Base-by-base conservation (phyloP, 23 red algal species). In the Gracilaria gracilis region DNA sequence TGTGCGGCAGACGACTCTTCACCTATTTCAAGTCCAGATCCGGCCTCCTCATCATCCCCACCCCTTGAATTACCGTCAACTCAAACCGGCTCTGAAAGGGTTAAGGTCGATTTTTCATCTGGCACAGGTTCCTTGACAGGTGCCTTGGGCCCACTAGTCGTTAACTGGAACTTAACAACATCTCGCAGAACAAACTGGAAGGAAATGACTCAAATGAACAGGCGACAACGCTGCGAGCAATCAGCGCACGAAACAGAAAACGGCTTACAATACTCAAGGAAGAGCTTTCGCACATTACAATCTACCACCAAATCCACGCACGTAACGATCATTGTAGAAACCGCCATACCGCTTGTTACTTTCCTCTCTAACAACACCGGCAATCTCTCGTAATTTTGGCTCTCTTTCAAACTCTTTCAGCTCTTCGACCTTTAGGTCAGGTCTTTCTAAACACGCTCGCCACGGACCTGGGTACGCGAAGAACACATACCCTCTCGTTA, bases 241-340 rank as follows among this genome's bases (percentile, higher is more conserved):
- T 92, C 58, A 77, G 29, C n/a, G 42, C 58, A 32, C 76, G 89
- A 51, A 92, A 92, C 73, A 77, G 65, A 5, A 57, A 84, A 84
- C 64, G 89, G 27, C 29, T 83, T 23, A 23, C 44, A 57, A 38
- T 48, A 47, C 79, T 92, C 7, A 87, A 87, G 62, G 83, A 82
- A 39, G 79, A 82, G 23, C 79, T 82, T 55, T 82, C 47, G 23
- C 4, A 2, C 38, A 17, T 33, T 81, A 96, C 75, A 96, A 38
- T 47, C 94, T 51, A 33, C 84, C 94, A 21, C 94, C 94, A 86
- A 96, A 96, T 19, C 94, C 94, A 36, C 58, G 40, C 14, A 90
- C 88, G 37, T 88, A 96, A 9, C 94, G 84, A 64, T 96, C 94
- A 64, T 96, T 96, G 59, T 90, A 90, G 67, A 93, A 92, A 4